phyloP scores from a whole-genome alignment of 441 rosid species.

The Daphne laureola region DNA sequence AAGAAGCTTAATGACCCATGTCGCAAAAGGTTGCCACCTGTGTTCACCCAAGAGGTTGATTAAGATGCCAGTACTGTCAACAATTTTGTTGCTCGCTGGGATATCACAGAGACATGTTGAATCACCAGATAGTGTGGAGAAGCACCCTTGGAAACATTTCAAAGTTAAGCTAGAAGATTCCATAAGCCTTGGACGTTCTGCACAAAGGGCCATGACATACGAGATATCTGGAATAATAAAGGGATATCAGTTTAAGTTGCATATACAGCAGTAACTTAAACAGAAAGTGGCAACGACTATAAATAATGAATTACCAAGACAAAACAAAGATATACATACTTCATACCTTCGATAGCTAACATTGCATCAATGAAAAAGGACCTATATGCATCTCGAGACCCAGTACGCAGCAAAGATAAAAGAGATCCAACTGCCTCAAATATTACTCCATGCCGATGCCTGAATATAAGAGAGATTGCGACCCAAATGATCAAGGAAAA shows the following conservation, averaged over 20 bases:
- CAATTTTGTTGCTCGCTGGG: slow-evolving; percentile 53
- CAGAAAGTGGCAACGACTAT: not conserved
- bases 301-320: not conserved
- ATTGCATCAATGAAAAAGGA: slow-evolving; percentile 72
- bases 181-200: slow-evolving; percentile 22
- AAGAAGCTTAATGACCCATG: slow-evolving; percentile 75
- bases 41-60: slow-evolving; percentile 48
- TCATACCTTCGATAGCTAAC: slow-evolving; percentile 68
- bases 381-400: slow-evolving; percentile 74
- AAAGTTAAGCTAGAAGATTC: slow-evolving; percentile 31
- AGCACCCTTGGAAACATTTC: slow-evolving; percentile 63
- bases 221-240: slow-evolving; percentile 55
- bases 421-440: slow-evolving; percentile 87
- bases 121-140: slow-evolving; percentile 46
- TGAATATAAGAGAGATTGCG: slow-evolving; percentile 12
- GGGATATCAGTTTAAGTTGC: slow-evolving; percentile 15
- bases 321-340: slow-evolving; percentile 6
- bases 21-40: slow-evolving; percentile 83
- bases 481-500: no score
- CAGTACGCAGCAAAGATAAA: slow-evolving; percentile 76
- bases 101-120: slow-evolving; percentile 60
- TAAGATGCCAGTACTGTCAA: slow-evolving; percentile 63
- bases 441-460: slow-evolving; percentile 69
- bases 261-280: not conserved
- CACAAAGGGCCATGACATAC: slow-evolving; percentile 35